Evolutionary conservation across 495 filamentous ascomycete species (phyloP).

Genomic region (Aspergillus egyptiacus): DNA sequence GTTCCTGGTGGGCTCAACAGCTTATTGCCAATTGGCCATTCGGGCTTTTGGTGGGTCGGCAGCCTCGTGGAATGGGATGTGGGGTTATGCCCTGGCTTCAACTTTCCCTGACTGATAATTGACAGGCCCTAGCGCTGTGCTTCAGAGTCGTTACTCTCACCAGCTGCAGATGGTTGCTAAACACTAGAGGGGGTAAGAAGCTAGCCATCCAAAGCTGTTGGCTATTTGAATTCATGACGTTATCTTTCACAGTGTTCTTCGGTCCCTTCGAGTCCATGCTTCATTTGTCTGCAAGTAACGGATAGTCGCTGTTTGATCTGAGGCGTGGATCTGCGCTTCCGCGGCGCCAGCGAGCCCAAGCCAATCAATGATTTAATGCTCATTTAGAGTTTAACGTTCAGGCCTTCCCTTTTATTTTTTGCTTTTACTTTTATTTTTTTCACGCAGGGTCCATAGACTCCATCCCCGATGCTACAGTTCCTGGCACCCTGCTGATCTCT

Average conservation of each 20-base stretch:
- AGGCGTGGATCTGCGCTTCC: slow-evolving; percentile 2
- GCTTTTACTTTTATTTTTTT: background rate
- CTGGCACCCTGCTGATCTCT: background rate
- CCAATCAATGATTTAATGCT: background rate
- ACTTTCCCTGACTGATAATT: background rate
- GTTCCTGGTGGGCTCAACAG: background rate
- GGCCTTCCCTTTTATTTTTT: background rate
- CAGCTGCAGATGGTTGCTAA: too few species aligned
- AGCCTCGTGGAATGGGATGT: slow-evolving; percentile 24
- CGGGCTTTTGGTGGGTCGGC: slow-evolving; percentile 1
- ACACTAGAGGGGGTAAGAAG: too few species aligned
- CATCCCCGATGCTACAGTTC: background rate
- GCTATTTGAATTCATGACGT: background rate
- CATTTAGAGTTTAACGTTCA: slow-evolving; percentile 3
- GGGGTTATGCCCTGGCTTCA: slow-evolving; percentile 19
- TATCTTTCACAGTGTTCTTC: background rate
- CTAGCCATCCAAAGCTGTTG: background rate
- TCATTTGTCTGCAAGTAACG: background rate
- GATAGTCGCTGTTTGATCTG: background rate
- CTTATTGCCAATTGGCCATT: background rate
- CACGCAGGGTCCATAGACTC: slow-evolving; percentile 9
- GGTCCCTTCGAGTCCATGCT: background rate
- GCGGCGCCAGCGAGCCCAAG: background rate
- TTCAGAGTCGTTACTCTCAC: background rate
- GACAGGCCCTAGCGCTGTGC: slow-evolving; percentile 15